Evolutionary conservation across 257 asterid species (phyloP).

Genomic region (Rehmannia glutinosa): DNA sequence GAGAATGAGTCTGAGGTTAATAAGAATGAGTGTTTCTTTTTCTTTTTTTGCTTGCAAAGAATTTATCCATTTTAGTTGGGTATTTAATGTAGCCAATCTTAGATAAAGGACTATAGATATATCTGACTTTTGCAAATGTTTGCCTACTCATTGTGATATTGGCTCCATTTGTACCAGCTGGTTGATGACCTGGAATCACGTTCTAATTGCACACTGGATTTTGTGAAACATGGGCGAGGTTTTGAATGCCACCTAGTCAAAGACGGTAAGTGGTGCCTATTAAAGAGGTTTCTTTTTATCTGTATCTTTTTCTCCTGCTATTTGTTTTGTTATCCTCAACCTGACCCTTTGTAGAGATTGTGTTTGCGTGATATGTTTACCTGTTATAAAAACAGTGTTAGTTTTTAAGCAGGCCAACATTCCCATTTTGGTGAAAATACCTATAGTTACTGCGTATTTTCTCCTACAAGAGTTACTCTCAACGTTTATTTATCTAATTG

Average conservation of each 20-base stretch:
- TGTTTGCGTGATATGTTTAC: not conserved
- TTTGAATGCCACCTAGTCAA: slow-evolving; percentile 32
- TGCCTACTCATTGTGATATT: slow-evolving; percentile 21
- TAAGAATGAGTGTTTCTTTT: not conserved
- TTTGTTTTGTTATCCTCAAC: not conserved
- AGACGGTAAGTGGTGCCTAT: slow-evolving; percentile 39
- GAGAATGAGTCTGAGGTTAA: not conserved
- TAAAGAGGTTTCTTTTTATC: slow-evolving; percentile 21
- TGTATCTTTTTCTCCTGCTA: slow-evolving; percentile 8
- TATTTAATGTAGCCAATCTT: not conserved
- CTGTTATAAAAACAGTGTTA: not conserved
- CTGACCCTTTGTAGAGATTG: not conserved
- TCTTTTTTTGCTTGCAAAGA: not conserved
- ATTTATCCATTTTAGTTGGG: not conserved
- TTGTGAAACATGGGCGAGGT: slow-evolving; percentile 37
- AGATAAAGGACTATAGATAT: not conserved
- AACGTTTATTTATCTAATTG: not conserved
- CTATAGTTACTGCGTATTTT: not conserved
- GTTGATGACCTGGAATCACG: slow-evolving; percentile 64
- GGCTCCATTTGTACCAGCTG: slow-evolving; percentile 45
- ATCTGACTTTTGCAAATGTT: slow-evolving; percentile 7
- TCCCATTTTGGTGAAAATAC: not conserved
- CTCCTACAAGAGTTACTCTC: not conserved
- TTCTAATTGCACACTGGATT: slow-evolving; percentile 39
- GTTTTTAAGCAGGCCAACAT: not conserved